Percentiles rank a stretch among this genome's conserved stretches.
Evolutionary conservation across 164 flowering plant genomes (phyloP).

Genomic region (Piper longum): DNA sequence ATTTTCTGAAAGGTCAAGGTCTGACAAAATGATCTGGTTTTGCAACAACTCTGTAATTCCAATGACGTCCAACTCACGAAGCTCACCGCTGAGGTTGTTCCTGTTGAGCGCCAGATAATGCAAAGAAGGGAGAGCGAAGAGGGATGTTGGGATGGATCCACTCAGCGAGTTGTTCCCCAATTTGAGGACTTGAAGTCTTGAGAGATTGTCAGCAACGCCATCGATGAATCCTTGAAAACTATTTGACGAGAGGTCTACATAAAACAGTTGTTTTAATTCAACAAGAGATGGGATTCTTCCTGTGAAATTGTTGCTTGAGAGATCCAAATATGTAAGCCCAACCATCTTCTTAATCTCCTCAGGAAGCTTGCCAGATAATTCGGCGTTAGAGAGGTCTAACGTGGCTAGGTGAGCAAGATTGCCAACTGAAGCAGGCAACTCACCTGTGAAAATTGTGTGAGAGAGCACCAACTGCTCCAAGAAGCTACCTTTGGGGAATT

Average conservation of each 20-base stretch:
- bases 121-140: conserved; percentile 28
- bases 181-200: conserved; percentile 13
- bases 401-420: no score
- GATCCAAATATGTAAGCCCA: conserved; percentile 22
- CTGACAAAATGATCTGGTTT: conserved; percentile 13
- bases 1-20: conserved; percentile 37
- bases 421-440: no score
- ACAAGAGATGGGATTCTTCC: conserved; percentile 11
- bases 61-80: conserved; percentile 6
- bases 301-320: conserved; percentile 12
- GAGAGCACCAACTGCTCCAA: no score
- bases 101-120: conserved; percentile 13
- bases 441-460: no score
- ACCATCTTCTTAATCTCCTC: no score
- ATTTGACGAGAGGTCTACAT: conserved; percentile 33
- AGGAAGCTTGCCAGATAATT: no score
- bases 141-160: conserved; percentile 26
- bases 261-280: conserved; percentile 16
- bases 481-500: no score
- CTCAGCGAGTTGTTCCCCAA: conserved; percentile 20
- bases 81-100: conserved; percentile 21
- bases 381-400: no score
- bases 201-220: conserved; percentile 14
- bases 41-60: conserved; percentile 11
- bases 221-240: conserved; percentile 27